phyloP scores from a whole-genome alignment of 129 eudicot genomes.

The Logfia minima region DNA sequence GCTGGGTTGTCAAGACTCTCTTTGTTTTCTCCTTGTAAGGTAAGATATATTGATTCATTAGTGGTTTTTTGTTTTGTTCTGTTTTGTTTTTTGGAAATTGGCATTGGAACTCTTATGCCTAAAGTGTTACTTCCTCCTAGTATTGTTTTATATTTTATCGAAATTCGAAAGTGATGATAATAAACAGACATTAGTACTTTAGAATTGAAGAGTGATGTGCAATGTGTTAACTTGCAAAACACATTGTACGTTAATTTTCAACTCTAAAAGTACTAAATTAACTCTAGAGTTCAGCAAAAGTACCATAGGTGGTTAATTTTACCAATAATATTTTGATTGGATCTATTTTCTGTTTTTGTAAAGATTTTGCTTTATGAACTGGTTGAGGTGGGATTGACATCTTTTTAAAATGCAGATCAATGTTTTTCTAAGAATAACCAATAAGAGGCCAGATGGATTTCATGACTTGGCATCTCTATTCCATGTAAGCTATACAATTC shows the following conservation, averaged over 20 bases:
- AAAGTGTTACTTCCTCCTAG: neutral
- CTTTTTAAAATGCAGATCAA: constrained; percentile 59
- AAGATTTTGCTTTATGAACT: constrained; percentile 12
- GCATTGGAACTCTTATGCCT: constrained; percentile 3
- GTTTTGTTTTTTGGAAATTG: constrained; percentile 10
- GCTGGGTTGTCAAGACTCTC: constrained; percentile 86
- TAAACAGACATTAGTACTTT: neutral
- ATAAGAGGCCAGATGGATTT: constrained; percentile 90
- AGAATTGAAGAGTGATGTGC: neutral
- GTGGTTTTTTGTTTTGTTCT: neutral
- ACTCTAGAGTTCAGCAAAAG: neutral
- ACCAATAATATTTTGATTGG: neutral
- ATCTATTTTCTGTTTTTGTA: constrained; percentile 6
- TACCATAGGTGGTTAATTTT: constrained; percentile 1
- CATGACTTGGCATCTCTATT: constrained; percentile 98
- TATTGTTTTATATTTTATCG: neutral
- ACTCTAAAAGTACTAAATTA: neutral
- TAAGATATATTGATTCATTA: constrained; percentile 3
- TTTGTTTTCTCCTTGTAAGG: constrained; percentile 99
- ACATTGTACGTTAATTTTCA: too few species aligned
- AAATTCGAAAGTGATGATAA: neutral
- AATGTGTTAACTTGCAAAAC: constrained; percentile 15
- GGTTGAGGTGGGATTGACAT: neutral
- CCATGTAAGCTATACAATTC: constrained; percentile 57
- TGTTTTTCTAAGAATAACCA: constrained; percentile 87